Evolutionary conservation across 495 filamentous ascomycete genomes (phyloP), one percentile per base, ranked within the genome.

Genomic region (Neurospora sp.): DNA sequence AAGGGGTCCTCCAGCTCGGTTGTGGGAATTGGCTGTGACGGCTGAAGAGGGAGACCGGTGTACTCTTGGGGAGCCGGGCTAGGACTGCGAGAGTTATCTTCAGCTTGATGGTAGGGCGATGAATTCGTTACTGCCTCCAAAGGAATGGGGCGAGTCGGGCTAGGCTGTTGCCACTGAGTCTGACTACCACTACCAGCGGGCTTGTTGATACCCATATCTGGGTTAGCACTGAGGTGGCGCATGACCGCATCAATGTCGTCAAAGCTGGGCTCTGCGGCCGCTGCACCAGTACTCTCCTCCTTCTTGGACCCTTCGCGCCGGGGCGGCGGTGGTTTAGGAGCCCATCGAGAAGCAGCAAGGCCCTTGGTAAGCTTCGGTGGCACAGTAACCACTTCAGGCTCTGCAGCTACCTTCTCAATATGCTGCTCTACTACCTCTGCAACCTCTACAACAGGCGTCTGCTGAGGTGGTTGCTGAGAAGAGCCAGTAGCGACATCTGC

Each of bases 211-310:
- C 92, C 91, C 78, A 91, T 85, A 72, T 91, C 88, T 0, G 91
- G 90, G 72, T 91, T 87, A 65, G 88, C 85, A 77, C 94, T 91
- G 70, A 97, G 85, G 68, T 93, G 91, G 20, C 90, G 89, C 92
- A 97, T 96, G 70, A 97, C 85, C 37, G 89, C 92, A 80, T 97
- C 93, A 74, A 96, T 90, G 78, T 96, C 93, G 71, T 91, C 89
- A 73, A 92, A 91, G 53, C 91, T 89, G 31, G 88, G 88, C 61
- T 88, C 83, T n/a, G 73, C 65, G 35, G 74, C 73, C 39, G 53
- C 7, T 65, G 53, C 12, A 27, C 1, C 22, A 16, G 8, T 35
- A 27, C 12, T 65, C 22, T 65, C 31, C 3, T 65, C 27, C 53
- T 37, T 65, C 53, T 18, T 31, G 53, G 12, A 35, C 14, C 31